phyloP scores from a whole-genome alignment of 2,329 filamentous ascomycete species.

The Colletotrichum chrysophilum region DNA sequence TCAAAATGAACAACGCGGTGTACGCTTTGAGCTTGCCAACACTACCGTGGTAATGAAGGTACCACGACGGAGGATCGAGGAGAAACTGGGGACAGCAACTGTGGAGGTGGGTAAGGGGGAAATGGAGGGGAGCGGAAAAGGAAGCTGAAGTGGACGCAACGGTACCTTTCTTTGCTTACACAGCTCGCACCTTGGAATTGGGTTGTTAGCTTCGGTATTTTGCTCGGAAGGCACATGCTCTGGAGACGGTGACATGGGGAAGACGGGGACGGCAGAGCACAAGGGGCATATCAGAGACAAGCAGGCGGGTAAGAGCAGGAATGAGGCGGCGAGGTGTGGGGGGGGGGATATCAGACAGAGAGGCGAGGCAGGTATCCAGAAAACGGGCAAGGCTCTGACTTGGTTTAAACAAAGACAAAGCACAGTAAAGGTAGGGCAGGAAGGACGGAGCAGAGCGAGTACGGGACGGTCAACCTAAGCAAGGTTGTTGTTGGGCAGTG shows the following conservation, averaged over 20 bases:
- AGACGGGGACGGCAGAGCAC: neutral
- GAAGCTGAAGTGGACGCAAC: conserved; percentile 26
- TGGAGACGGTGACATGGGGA: conserved; percentile 22
- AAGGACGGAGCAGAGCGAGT: neutral
- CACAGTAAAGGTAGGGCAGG: neutral
- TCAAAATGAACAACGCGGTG: neutral
- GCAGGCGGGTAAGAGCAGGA: neutral
- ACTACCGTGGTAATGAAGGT: neutral
- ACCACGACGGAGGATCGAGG: neutral
- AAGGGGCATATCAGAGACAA: neutral
- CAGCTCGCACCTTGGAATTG: conserved; percentile 67
- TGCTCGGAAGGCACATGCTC: conserved; percentile 21
- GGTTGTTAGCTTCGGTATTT: conserved; percentile 39
- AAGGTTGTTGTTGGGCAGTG: neutral
- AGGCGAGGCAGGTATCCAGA: neutral
- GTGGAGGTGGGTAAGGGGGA: neutral
- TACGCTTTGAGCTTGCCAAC: neutral
- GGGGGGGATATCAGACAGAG: neutral
- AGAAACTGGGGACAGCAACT: neutral
- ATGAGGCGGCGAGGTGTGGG: neutral
- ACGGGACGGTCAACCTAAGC: neutral
- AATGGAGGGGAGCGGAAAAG: neutral
- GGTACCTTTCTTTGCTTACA: conserved; percentile 82
- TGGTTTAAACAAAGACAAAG: conserved; percentile 14
- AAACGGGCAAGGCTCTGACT: neutral